Percentiles rank a stretch among this genome's conserved stretches.
These are phyloP conservation scores for Coemansia sp. DNA, from an alignment of 371 early-diverging fungal genomes.

Conservation along the genomic window DNA sequence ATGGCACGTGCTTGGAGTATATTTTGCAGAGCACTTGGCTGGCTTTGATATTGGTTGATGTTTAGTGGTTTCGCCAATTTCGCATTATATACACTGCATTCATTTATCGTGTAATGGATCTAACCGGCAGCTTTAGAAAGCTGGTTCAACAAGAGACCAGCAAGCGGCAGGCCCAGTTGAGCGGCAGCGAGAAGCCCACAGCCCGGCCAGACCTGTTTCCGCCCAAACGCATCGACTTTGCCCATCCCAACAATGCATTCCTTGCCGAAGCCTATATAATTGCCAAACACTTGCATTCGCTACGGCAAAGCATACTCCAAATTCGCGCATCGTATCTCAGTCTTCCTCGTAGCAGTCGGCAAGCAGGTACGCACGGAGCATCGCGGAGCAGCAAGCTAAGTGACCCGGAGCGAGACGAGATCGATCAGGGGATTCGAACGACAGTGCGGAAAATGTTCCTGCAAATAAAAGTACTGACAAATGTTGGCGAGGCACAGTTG, in stretches of 20 bases:
- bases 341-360: slow-evolving; percentile 18
- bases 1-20: background rate
- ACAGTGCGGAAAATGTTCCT: slow-evolving; percentile 35
- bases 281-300: slow-evolving; percentile 32
- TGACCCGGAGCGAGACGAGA: slow-evolving; percentile 51
- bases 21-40: background rate
- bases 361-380: background rate
- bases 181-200: slow-evolving; percentile 14
- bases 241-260: slow-evolving; percentile 32
- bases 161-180: slow-evolving; percentile 5
- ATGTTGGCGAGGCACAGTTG: slow-evolving; percentile 34
- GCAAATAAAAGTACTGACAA: slow-evolving; percentile 42
- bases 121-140: slow-evolving; percentile 32
- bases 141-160: slow-evolving; percentile 23
- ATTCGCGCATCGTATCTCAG: slow-evolving; percentile 48
- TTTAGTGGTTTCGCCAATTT: background rate
- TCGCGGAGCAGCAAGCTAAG: slow-evolving; percentile 17
- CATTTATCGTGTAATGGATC: slow-evolving; percentile 21
- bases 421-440: slow-evolving; percentile 45
- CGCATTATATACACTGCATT: too few species aligned
- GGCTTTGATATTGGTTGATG: too few species aligned
- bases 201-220: slow-evolving; percentile 24
- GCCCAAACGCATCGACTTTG: slow-evolving; percentile 21
- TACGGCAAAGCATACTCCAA: slow-evolving; percentile 31
- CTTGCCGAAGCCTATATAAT: slow-evolving; percentile 46